Evolutionary conservation across 345 rosid genomes (phyloP).

Genomic region (Odontarrhena argentea): DNA sequence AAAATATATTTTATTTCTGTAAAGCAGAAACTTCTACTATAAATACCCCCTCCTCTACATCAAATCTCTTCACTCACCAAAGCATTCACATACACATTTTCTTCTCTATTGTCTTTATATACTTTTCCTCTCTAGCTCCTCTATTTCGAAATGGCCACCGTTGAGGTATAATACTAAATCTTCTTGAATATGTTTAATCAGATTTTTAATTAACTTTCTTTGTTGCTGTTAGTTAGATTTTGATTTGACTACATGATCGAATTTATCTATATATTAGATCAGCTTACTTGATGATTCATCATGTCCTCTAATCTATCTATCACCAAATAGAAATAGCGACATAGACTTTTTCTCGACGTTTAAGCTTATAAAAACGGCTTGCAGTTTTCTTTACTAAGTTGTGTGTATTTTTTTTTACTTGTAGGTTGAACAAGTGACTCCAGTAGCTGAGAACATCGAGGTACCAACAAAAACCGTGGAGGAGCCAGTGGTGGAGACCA

Average conservation of each 20-base stretch:
- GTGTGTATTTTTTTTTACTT: background rate
- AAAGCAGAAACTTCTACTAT: constrained; percentile 31
- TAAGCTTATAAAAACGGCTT: background rate
- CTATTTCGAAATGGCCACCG: constrained; percentile 37
- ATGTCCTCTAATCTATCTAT: background rate
- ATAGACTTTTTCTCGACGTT: background rate
- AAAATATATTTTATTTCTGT: background rate
- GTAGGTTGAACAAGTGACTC: constrained; percentile 40
- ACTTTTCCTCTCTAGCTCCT: constrained; percentile 4
- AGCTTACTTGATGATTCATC: background rate
- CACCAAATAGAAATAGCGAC: background rate
- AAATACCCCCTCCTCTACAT: constrained; percentile 31
- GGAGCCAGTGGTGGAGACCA: constrained; percentile 31
- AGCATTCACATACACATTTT: constrained; percentile 25
- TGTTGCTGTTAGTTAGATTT: background rate
- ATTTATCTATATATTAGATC: background rate
- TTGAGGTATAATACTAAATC: constrained; percentile 26
- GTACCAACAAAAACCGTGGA: constrained; percentile 35
- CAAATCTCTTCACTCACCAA: constrained; percentile 32
- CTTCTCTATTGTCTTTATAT: constrained; percentile 7
- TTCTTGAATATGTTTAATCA: background rate
- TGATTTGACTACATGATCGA: background rate
- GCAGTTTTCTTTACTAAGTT: constrained; percentile 2
- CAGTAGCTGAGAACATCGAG: constrained; percentile 39
- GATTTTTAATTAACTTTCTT: background rate